Evolutionary conservation across 2,329 filamentous ascomycete genomes (phyloP).

Genomic region (Boeremia lycopersici): DNA sequence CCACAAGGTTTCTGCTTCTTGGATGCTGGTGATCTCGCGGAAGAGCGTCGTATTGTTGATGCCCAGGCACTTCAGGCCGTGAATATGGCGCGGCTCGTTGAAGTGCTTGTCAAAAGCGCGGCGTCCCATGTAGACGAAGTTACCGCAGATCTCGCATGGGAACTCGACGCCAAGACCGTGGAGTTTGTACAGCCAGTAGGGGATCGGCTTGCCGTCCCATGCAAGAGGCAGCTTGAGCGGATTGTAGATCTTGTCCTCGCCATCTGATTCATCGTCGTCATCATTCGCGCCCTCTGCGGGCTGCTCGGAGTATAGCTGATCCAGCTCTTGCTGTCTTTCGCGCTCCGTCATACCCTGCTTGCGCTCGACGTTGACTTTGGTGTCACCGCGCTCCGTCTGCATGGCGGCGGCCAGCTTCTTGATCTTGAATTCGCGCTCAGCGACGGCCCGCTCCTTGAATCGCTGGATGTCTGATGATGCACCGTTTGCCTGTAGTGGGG

Average conservation of each 20-base stretch:
- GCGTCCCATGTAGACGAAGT: conserved; percentile 98
- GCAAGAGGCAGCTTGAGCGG: conserved; percentile 92
- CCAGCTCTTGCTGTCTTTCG: conserved; percentile 91
- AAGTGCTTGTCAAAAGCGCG: conserved; percentile 99
- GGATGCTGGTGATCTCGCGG: conserved; percentile 90
- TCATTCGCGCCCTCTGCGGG: conserved; percentile 63
- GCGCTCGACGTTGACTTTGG: conserved; percentile 91
- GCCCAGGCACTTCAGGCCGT: conserved; percentile 90
- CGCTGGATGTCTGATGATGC: conserved; percentile 29
- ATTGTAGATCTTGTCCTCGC: conserved; percentile 91
- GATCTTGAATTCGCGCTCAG: conserved; percentile 84
- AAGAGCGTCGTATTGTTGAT: conserved; percentile 92
- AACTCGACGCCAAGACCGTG: conserved; percentile 96
- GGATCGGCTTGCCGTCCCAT: conserved; percentile 99
- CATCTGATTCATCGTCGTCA: conserved; percentile 68
- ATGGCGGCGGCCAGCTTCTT: conserved; percentile 81
- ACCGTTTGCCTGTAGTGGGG: conserved; percentile 25
- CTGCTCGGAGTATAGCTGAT: conserved; percentile 76
- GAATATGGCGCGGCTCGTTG: conserved; percentile 89
- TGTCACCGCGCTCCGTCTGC: conserved; percentile 86
- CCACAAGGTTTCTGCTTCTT: conserved; percentile 87
- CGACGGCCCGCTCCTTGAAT: conserved; percentile 87
- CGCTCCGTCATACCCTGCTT: conserved; percentile 97
- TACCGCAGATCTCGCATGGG: conserved; percentile 94
- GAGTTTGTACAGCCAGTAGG: conserved; percentile 97